phyloP scores from a whole-genome alignment of 805 yeast genomes.

The Saturnispora gosingensis region DNA sequence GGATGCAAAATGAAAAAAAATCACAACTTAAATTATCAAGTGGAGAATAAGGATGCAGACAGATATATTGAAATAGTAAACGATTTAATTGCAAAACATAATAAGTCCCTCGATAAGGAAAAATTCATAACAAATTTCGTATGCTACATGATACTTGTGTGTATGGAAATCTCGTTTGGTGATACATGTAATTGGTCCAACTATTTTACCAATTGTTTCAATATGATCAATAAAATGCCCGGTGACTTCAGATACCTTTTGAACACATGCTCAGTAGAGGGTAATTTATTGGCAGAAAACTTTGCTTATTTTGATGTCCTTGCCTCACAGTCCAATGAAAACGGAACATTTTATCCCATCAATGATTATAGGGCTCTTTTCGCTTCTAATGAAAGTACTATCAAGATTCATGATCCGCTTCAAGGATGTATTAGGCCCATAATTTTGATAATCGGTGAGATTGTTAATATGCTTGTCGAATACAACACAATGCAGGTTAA shows the following conservation, averaged over 20 bases:
- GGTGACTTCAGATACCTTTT: constrained; percentile 23
- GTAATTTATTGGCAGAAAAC: constrained; percentile 28
- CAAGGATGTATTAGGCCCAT: constrained; percentile 36
- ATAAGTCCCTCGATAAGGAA: constrained; percentile 11
- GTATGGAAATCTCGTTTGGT: constrained; percentile 28
- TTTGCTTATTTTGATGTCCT: constrained; percentile 34
- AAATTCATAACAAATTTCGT: constrained; percentile 22
- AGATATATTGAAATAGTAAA: constrained; percentile 12
- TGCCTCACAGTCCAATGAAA: constrained; percentile 29
- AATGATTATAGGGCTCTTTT: constrained; percentile 26
- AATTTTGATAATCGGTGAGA: constrained; percentile 30
- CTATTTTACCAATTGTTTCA: constrained; percentile 23
- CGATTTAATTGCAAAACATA: constrained; percentile 7
- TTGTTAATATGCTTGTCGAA: constrained; percentile 25
- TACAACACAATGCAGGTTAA: constrained; percentile 15
- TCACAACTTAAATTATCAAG: constrained; percentile 15
- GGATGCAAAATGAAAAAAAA: constrained; percentile 29
- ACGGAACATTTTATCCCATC: constrained; percentile 31
- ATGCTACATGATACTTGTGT: constrained; percentile 24
- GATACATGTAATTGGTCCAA: constrained; percentile 29
- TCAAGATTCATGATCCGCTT: constrained; percentile 28
- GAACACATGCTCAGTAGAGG: constrained; percentile 25
- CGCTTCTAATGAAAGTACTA: constrained; percentile 11
- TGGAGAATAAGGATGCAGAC: constrained; percentile 17
- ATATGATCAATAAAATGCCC: constrained; percentile 20